Evolutionary conservation across 306 rosid genomes (phyloP), one percentile per base, ranked within the genome.

Genomic region (Mimosa bimucronata): DNA sequence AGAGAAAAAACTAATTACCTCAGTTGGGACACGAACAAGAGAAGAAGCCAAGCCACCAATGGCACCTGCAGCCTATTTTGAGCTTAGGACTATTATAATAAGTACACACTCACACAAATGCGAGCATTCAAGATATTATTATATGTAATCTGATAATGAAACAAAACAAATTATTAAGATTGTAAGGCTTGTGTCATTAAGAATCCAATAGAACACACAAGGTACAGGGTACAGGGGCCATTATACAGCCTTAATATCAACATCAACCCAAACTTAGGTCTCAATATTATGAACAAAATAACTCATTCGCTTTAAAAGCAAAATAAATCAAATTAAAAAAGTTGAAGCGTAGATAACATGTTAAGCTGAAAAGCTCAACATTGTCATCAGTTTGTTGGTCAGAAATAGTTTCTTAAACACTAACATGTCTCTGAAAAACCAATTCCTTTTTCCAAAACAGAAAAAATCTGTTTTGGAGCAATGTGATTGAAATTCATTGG

Each of bases 1-100:
- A 15, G 71, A 78, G 41, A 44, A 55, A 70, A 84, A 77, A 44
- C 48, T 61, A 64, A 38, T 67, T 86, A 89, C 97, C 90, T 92
- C 97, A n/a, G 92, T 90, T 69, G 97, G 97, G 60, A 92, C 97
- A 69, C 97, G 95, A 66, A 90, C 80, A 73, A 92, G 44, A 46
- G 97, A 92, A 78, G 97, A 90, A 80, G 91, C 92, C 26, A 86
- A 79, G 52, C 97, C 95, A 68, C 90, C 95, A 76, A 90, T 80
- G 78, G 88, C 84, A 86, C 95, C 97, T 85, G 95, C 94, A 83
- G 92, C 81, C 97, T 92, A 89, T 75, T 82, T 71, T 72, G 77
- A 85, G 86, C 83, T 81, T 82, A 67, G 73, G 77, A 66, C 77
- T 66, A 84, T 86, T 77, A 81, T 53, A 84, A 74, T 16, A 80